A percentile compares a stretch with the other conserved stretches of the same genome.
These are phyloP conservation scores for Tetracentron sinense DNA, from an alignment of 164 flowering plant genomes.

Conservation along the genomic window DNA sequence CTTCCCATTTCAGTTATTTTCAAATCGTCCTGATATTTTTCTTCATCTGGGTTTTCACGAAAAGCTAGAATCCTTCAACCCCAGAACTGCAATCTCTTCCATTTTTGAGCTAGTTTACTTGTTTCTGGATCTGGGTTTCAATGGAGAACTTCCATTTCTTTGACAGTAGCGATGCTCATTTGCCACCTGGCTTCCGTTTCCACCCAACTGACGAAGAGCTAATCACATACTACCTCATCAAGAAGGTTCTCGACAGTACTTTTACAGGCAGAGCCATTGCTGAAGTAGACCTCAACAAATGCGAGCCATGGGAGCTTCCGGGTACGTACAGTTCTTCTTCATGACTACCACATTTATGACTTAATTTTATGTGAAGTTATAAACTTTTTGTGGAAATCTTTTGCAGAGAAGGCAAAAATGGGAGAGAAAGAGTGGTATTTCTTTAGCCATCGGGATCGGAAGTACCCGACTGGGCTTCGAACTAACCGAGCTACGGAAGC, in stretches of 20 bases:
- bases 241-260: constrained; percentile 69
- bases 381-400: not conserved
- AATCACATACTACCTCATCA: constrained; percentile 77
- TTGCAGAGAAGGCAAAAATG: constrained; percentile 84
- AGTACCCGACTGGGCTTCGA: constrained; percentile 89
- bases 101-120: not conserved
- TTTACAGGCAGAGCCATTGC: constrained; percentile 84
- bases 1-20: too few species aligned
- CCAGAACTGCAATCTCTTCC: not conserved
- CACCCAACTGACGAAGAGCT: constrained; percentile 98
- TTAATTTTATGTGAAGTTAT: not conserved
- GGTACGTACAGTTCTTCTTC: constrained; percentile 26
- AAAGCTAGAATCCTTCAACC: not conserved
- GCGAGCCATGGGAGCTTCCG: constrained; percentile 97
- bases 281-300: constrained; percentile 94
- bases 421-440: constrained; percentile 98
- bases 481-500: constrained; percentile 93
- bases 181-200: constrained; percentile 90
- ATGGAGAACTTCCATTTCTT: constrained; percentile 30
- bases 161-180: constrained; percentile 37
- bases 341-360: not conserved
- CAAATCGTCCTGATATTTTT: not conserved
- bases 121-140: not conserved
- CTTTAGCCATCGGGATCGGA: constrained; percentile 75
- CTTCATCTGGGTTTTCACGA: not conserved